Percentiles rank a stretch among this genome's conserved stretches.
Evolutionary conservation across 2,329 filamentous ascomycete species (phyloP).

Genomic region (Colletotrichum sp.): DNA sequence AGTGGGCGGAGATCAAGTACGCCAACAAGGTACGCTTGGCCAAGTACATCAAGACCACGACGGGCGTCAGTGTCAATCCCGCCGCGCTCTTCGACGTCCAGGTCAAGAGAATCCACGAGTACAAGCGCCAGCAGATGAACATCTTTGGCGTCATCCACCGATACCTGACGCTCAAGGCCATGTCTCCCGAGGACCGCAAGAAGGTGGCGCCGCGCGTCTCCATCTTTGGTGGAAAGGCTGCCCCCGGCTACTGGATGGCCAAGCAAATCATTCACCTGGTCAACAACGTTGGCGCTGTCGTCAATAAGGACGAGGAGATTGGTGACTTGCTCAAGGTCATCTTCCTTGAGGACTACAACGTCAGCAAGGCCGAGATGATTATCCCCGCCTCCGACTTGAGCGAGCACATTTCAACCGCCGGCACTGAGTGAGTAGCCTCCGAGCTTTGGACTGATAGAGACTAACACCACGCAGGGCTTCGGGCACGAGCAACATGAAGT

Average conservation of each 20-base stretch:
- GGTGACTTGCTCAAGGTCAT: constrained; percentile 96
- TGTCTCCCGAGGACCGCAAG: constrained; percentile 84
- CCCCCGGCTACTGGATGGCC: constrained; percentile 99
- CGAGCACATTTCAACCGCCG: constrained; percentile 98
- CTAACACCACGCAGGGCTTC: constrained; percentile 53
- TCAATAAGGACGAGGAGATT: constrained; percentile 92
- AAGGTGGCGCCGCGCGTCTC: constrained; percentile 87
- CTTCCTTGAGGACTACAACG: constrained; percentile 98
- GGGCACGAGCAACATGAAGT: constrained; percentile 99
- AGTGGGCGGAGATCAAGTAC: constrained; percentile 97
- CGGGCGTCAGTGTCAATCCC: constrained; percentile 84
- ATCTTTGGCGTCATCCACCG: constrained; percentile 98
- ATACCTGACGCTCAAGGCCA: constrained; percentile 86
- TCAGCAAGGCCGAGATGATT: constrained; percentile 99
- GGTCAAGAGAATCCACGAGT: constrained; percentile 99
- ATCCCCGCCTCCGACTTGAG: constrained; percentile 93
- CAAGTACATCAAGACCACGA: constrained; percentile 85
- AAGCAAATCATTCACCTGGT: constrained; percentile 98
- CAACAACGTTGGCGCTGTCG: constrained; percentile 86
- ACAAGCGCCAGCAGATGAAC: constrained; percentile 98
- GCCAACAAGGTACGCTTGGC: constrained; percentile 94
- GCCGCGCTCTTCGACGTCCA: constrained; percentile 93
- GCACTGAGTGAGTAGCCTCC: constrained; percentile 76
- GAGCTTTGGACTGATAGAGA: neutral
- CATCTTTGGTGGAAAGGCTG: constrained; percentile 97